Conservation (phyloP, 768 basidiomycete species). For the Amanita jacksonii region DNA sequence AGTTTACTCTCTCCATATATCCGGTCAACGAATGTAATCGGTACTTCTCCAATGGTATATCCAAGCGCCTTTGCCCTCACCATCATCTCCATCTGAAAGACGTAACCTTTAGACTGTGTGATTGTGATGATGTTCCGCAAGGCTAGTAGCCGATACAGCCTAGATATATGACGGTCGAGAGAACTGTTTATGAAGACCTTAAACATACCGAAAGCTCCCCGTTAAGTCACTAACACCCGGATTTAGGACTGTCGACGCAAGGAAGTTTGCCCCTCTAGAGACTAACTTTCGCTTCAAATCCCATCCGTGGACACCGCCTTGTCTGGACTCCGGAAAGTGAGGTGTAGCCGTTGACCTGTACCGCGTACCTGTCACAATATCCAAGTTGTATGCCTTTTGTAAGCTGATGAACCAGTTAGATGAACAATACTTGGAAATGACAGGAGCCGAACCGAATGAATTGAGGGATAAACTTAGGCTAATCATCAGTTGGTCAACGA, state of each 20-base stretch:
- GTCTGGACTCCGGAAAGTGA: conserved; percentile 42
- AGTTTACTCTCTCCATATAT: conserved; percentile 92
- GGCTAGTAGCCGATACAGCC: conserved; percentile 69
- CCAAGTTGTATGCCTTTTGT: conserved; percentile 79
- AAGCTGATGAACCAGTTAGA: conserved; percentile 33
- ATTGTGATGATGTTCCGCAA: conserved; percentile 77
- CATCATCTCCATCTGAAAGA: conserved; percentile 99
- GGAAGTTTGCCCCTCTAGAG: conserved; percentile 81
- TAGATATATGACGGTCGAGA: conserved; percentile 17
- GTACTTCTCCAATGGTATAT: conserved; percentile 83
- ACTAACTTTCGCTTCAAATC: conserved; percentile 85
- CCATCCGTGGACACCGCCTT: conserved; percentile 90
- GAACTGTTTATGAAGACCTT: not conserved
- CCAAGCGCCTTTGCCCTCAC: conserved; percentile 78
- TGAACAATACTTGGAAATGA: no score
- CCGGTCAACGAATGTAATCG: conserved; percentile 91
- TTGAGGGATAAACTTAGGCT: conserved; percentile 95
- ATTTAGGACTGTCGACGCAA: conserved; percentile 76
- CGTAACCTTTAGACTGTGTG: conserved; percentile 83
- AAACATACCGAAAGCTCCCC: conserved; percentile 76
- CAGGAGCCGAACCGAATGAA: conserved; percentile 58
- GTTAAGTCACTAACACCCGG: conserved; percentile 89
- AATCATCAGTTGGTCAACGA: not conserved
- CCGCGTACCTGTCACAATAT: conserved; percentile 90
- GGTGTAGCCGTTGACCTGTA: conserved; percentile 62